These are phyloP conservation scores for Medicago lupulina DNA, from an alignment of 306 rosid genomes.

Conservation along the genomic window DNA sequence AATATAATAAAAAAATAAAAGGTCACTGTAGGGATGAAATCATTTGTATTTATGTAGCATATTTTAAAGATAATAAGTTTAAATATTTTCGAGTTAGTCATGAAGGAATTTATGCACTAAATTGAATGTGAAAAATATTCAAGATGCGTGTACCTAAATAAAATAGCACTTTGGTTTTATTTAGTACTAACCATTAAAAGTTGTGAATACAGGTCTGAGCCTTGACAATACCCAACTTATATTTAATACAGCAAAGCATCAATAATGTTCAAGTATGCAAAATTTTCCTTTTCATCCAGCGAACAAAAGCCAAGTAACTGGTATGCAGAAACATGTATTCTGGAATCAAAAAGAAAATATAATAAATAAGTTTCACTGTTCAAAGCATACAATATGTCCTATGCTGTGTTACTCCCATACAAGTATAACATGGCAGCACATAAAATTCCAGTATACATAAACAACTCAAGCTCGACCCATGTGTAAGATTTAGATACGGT, in stretches of 20 bases:
- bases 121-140: background rate
- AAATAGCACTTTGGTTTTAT: no score
- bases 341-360: background rate
- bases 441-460: conserved; percentile 15
- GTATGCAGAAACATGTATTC: conserved; percentile 12
- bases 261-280: conserved; percentile 72
- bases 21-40: conserved; percentile 3
- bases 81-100: background rate
- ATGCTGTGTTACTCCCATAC: background rate
- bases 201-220: no score
- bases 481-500: conserved; percentile 16
- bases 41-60: conserved; percentile 11
- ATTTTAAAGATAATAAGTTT: background rate
- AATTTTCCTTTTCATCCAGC: conserved; percentile 67
- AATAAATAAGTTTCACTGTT: background rate
- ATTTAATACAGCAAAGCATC: conserved; percentile 47
- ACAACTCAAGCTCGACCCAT: conserved; percentile 26
- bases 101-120: background rate
- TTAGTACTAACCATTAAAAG: no score
- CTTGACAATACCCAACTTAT: no score
- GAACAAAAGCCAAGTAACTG: conserved; percentile 41
- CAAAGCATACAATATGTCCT: conserved; percentile 34
- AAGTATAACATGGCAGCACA: conserved; percentile 30
- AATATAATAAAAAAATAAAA: background rate
- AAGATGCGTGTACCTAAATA: background rate